Evolutionary conservation across 2,329 filamentous ascomycete species (phyloP).

Genomic region (Ceratocystis colombiana): DNA sequence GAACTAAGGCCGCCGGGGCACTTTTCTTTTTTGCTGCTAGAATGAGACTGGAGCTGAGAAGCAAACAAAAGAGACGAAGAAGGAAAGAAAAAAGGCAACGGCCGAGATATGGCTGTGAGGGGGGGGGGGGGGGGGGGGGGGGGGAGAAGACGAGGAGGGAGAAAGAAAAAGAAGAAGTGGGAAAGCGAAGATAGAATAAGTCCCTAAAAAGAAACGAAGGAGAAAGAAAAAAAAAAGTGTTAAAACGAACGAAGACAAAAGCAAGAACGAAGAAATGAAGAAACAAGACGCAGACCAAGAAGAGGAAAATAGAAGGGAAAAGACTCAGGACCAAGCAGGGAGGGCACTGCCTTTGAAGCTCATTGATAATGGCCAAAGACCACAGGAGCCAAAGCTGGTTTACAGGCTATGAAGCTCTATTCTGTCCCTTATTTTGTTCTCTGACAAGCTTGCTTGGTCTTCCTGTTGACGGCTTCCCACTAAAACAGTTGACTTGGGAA

Average conservation of each 20-base stretch:
- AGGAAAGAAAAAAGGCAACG: constrained; percentile 11
- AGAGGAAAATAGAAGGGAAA: constrained; percentile 18
- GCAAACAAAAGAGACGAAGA: constrained; percentile 15
- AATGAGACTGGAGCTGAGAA: constrained; percentile 18
- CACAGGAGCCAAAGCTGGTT: constrained; percentile 1
- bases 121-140: not conserved
- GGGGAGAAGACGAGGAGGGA: not conserved
- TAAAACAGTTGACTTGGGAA: not conserved
- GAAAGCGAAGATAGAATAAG: constrained; percentile 8
- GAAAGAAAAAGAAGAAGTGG: constrained; percentile 7
- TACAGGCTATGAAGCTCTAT: constrained; percentile 16
- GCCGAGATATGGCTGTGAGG: not conserved
- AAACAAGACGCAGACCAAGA: constrained; percentile 19
- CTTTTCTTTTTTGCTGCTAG: constrained; percentile 17
- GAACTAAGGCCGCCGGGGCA: constrained; percentile 25
- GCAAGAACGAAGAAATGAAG: constrained; percentile 20
- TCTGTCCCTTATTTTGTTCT: constrained; percentile 13
- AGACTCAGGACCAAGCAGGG: constrained; percentile 16
- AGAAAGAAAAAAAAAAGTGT: constrained; percentile 8
- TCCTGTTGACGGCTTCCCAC: constrained; percentile 9
- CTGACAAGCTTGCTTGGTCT: not conserved
- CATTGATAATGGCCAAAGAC: not conserved
- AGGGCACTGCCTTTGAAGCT: constrained; percentile 21
- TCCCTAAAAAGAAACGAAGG: constrained; percentile 5
- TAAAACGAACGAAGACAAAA: constrained; percentile 20